A percentile compares a stretch with the other conserved stretches of the same genome.
Evolutionary conservation across 306 rosid genomes (phyloP).

Genomic region (Elaeagnus macrophylla): DNA sequence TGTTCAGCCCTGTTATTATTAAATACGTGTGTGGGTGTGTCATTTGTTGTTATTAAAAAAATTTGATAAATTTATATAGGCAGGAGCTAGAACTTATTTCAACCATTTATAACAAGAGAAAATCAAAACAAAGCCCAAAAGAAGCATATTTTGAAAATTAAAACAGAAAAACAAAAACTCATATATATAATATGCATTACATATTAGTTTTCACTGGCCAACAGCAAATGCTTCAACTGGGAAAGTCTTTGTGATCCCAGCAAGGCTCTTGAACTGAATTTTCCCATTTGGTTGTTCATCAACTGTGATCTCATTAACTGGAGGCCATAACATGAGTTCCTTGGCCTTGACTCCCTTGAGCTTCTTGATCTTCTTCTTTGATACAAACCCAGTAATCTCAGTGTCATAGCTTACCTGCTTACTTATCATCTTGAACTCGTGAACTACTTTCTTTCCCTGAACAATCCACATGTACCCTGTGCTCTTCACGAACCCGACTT

Average conservation of each 20-base stretch:
- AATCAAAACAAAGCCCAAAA: no score
- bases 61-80: no score
- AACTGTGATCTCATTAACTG: constrained; percentile 60
- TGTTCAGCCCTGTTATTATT: no score
- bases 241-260: constrained; percentile 84
- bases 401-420: constrained; percentile 71
- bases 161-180: no score
- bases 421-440: constrained; percentile 55
- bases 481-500: constrained; percentile 60
- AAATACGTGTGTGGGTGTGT: no score
- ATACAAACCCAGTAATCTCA: constrained; percentile 45
- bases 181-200: no score
- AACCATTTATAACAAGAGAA: no score
- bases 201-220: constrained; percentile 38
- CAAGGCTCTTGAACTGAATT: constrained; percentile 86
- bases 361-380: constrained; percentile 62
- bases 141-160: no score
- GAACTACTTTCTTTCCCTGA: constrained; percentile 83
- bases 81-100: no score
- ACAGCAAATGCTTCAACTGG: constrained; percentile 82
- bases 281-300: constrained; percentile 53
- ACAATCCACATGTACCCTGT: constrained; percentile 79
- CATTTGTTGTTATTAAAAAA: no score
- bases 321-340: constrained; percentile 91
- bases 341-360: constrained; percentile 86